Percentiles rank a stretch among this genome's conserved stretches.
Evolutionary conservation across 163 green algal genomes (phyloP).

Genomic region (Scenedesmus sp.): DNA sequence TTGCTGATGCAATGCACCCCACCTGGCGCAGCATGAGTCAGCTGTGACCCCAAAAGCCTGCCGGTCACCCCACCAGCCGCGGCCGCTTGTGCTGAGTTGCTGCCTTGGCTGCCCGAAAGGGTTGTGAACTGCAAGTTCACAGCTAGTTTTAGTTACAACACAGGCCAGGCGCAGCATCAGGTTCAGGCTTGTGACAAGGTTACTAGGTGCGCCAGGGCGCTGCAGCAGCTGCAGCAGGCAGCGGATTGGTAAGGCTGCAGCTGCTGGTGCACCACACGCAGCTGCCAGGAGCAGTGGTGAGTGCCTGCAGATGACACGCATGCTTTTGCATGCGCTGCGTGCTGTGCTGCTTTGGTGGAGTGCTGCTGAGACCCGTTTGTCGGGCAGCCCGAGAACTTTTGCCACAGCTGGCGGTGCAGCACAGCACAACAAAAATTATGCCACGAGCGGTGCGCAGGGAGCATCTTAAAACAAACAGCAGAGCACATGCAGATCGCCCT

Average conservation of each 20-base stretch:
- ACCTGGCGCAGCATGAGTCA: not conserved
- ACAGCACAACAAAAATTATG: no score
- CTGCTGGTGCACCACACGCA: not conserved
- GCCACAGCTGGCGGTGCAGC: no score
- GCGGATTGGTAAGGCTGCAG: not conserved
- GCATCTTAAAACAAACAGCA: no score
- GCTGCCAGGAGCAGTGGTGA: not conserved
- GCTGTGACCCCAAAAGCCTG: not conserved
- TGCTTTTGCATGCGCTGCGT: not conserved
- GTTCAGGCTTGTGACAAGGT: not conserved
- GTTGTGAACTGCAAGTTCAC: not conserved
- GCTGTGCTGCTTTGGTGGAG: not conserved
- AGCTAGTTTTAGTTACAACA: not conserved
- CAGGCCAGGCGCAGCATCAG: not conserved
- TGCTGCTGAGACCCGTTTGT: no score
- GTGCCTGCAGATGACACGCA: not conserved
- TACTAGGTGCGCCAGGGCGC: no score
- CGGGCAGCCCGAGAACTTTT: no score
- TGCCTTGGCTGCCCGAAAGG: not conserved
- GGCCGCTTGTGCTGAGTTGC: not conserved
- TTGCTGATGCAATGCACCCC: not conserved
- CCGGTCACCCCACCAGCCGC: not conserved
- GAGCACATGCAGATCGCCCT: no score
- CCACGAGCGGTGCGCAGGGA: no score
- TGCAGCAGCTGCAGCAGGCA: not conserved